Evolutionary conservation across 805 yeast genomes (phyloP).

Genomic region (Yarrowia phangngaensis): DNA sequence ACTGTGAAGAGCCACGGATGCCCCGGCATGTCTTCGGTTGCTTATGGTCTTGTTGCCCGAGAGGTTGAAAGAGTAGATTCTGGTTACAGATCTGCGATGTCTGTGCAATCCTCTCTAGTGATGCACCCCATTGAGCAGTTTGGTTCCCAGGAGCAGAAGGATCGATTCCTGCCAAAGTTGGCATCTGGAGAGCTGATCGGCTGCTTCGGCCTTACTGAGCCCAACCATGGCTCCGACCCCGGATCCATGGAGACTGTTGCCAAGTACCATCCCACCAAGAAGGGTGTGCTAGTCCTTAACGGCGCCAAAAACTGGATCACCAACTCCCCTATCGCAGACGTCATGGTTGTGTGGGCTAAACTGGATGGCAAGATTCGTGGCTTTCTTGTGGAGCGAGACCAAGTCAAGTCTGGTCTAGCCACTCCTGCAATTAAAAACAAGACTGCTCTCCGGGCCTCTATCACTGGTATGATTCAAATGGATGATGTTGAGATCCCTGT

Average conservation of each 20-base stretch:
- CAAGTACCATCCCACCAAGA: constrained; percentile 43
- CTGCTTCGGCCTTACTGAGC: constrained; percentile 63
- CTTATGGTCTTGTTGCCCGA: constrained; percentile 45
- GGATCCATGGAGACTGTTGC: constrained; percentile 56
- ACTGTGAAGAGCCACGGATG: constrained; percentile 46
- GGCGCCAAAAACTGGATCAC: constrained; percentile 48
- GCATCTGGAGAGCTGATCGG: constrained; percentile 49
- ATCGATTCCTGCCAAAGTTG: constrained; percentile 42
- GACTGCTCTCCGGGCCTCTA: constrained; percentile 43
- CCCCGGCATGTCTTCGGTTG: constrained; percentile 43
- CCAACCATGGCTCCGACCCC: constrained; percentile 61
- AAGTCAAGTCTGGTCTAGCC: constrained; percentile 37
- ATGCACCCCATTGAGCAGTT: constrained; percentile 44
- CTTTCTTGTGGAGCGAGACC: constrained; percentile 42
- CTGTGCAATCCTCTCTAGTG: constrained; percentile 46
- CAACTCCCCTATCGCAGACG: constrained; percentile 47
- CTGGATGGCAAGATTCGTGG: constrained; percentile 45
- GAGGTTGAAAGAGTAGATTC: constrained; percentile 47
- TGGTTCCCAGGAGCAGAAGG: constrained; percentile 44
- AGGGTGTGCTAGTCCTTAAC: constrained; percentile 42
- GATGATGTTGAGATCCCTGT: constrained; percentile 46
- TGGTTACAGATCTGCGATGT: constrained; percentile 45
- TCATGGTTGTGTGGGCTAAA: constrained; percentile 45
- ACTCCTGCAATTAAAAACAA: constrained; percentile 45
- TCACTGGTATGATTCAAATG: constrained; percentile 45